Percentiles rank a stretch among this genome's conserved stretches.
Conservation (phyloP, 2,329 filamentous ascomycete genomes). For the Gaeumannomyces sp. region DNA sequence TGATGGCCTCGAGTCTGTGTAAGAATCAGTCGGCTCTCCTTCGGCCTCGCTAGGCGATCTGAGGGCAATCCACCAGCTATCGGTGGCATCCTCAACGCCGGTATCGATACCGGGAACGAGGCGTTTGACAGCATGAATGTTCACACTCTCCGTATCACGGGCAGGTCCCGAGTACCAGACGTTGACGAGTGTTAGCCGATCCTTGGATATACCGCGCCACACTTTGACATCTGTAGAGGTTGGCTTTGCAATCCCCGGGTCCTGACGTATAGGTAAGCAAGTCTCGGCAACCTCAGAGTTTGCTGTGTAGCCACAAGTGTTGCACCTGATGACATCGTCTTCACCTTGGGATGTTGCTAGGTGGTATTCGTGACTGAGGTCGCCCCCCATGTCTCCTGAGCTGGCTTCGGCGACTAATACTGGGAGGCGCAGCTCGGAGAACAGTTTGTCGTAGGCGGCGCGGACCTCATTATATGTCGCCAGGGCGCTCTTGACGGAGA, state of each 20-base stretch:
- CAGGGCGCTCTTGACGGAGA: slow-evolving; percentile 59
- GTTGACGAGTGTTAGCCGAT: slow-evolving; percentile 61
- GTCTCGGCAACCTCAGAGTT: slow-evolving; percentile 77
- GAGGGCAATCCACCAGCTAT: slow-evolving; percentile 43
- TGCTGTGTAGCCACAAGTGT: slow-evolving; percentile 65
- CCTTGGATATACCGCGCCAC: slow-evolving; percentile 61
- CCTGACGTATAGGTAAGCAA: slow-evolving; percentile 14
- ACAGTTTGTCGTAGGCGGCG: slow-evolving; percentile 66
- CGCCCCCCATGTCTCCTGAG: slow-evolving; percentile 94
- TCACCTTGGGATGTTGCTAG: slow-evolving; percentile 75
- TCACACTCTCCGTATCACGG: slow-evolving; percentile 26
- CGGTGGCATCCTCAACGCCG: slow-evolving; percentile 51
- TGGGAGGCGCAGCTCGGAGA: slow-evolving; percentile 75
- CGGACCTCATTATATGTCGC: slow-evolving; percentile 73
- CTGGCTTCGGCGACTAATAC: slow-evolving; percentile 83
- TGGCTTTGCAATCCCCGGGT: not conserved
- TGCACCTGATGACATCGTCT: slow-evolving; percentile 75
- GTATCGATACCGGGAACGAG: slow-evolving; percentile 64
- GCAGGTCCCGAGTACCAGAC: slow-evolving; percentile 54
- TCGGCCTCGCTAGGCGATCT: not conserved
- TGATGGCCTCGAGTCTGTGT: not conserved
- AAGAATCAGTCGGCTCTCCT: not conserved
- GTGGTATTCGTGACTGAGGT: slow-evolving; percentile 91
- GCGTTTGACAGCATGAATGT: slow-evolving; percentile 56
- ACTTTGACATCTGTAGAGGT: slow-evolving; percentile 23